Conservation (phyloP, 345 rosid genomes). For the Abelmoschus esculentus region DNA sequence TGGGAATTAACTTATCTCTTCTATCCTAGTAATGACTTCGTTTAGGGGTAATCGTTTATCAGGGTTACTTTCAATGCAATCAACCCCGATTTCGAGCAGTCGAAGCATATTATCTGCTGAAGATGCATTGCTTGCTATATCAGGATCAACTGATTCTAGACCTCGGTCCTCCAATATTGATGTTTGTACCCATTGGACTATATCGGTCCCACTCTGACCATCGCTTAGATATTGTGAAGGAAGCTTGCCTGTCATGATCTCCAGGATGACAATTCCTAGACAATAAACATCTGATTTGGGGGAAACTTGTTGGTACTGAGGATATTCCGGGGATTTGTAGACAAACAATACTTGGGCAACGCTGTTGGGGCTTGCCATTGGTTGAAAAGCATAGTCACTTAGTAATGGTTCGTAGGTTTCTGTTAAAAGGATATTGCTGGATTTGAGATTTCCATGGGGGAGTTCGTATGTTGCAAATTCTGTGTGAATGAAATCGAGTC, state of each 20-base stretch:
- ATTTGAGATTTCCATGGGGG: slow-evolving; percentile 82
- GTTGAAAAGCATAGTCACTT: slow-evolving; percentile 58
- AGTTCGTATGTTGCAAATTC: slow-evolving; percentile 46
- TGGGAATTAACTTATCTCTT: slow-evolving; percentile 26
- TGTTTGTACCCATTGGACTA: slow-evolving; percentile 48
- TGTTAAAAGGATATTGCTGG: slow-evolving; percentile 63
- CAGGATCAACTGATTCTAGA: slow-evolving; percentile 62
- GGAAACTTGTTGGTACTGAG: slow-evolving; percentile 33
- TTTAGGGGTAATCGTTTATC: slow-evolving; percentile 37
- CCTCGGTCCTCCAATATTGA: slow-evolving; percentile 31
- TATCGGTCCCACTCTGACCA: slow-evolving; percentile 53
- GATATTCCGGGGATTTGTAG: slow-evolving; percentile 55
- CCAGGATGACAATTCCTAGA: slow-evolving; percentile 65
- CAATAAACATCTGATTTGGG: slow-evolving; percentile 73
- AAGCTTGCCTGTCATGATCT: slow-evolving; percentile 67
- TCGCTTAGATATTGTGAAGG: slow-evolving; percentile 62
- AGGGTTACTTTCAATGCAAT: slow-evolving; percentile 48
- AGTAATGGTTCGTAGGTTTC: slow-evolving; percentile 50
- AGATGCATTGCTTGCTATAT: slow-evolving; percentile 29
- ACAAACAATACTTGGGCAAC: slow-evolving; percentile 46
- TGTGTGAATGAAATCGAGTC: slow-evolving; percentile 51
- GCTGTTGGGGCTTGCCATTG: slow-evolving; percentile 29
- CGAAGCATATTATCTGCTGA: slow-evolving; percentile 35
- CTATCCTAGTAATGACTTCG: slow-evolving; percentile 56
- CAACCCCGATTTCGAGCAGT: slow-evolving; percentile 48